phyloP scores from a whole-genome alignment of 2,329 filamentous ascomycete genomes.

The Rhynchosporium agropyri region DNA sequence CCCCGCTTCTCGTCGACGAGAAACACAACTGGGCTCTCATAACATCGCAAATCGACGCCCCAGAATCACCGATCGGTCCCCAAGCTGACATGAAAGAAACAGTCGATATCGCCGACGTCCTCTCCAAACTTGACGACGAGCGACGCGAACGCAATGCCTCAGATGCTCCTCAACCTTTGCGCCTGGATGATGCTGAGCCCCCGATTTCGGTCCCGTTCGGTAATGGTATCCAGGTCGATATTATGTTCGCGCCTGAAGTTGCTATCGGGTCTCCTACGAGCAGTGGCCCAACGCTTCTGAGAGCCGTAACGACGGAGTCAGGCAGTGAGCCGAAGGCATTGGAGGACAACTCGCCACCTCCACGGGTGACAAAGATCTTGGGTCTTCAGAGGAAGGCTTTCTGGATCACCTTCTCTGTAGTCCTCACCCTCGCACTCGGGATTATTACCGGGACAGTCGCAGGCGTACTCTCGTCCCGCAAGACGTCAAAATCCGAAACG shows the following conservation, averaged over 20 bases:
- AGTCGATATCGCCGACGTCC: neutral
- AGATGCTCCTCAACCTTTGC: neutral
- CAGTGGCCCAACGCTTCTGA: neutral
- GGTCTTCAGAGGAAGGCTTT: neutral
- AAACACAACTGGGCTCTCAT: neutral
- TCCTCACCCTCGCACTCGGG: neutral
- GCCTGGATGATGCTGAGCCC: neutral
- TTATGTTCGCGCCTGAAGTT: neutral
- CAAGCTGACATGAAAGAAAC: conserved; percentile 2
- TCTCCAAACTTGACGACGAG: neutral
- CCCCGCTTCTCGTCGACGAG: neutral
- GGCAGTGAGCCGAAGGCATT: neutral
- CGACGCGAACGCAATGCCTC: neutral
- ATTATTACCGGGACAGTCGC: conserved; percentile 5
- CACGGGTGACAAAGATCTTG: neutral
- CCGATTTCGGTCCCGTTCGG: neutral
- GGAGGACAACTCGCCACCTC: neutral
- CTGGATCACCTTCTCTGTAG: neutral
- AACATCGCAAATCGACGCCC: neutral
- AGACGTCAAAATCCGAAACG: neutral
- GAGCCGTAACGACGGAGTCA: neutral
- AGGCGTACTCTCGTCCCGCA: neutral
- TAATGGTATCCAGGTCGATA: neutral
- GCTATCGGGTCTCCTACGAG: neutral
- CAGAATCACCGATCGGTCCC: neutral